phyloP scores from a whole-genome alignment of 345 rosid species.

The Heritiera fomes region DNA sequence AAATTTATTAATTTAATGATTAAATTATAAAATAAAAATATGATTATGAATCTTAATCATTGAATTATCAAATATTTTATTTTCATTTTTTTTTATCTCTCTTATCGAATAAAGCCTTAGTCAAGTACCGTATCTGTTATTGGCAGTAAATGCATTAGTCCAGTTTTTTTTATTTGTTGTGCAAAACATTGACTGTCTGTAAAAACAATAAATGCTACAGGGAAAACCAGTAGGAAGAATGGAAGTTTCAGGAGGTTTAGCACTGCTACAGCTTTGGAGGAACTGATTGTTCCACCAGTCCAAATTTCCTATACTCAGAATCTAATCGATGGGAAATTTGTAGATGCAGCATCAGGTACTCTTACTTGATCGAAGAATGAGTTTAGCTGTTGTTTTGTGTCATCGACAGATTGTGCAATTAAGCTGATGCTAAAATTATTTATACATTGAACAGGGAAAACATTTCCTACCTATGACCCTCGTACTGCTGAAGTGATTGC shows the following conservation, averaged over 20 bases:
- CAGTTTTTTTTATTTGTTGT: too few species aligned
- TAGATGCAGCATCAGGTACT: constrained; percentile 87
- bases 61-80: too few species aligned
- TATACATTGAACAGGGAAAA: constrained; percentile 45
- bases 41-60: too few species aligned
- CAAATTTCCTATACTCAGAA: constrained; percentile 65
- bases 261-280: constrained; percentile 64
- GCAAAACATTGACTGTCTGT: background rate
- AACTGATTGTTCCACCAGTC: constrained; percentile 65
- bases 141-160: too few species aligned
- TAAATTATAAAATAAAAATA: too few species aligned
- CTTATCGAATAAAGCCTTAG: too few species aligned
- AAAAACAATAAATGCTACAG: constrained; percentile 35
- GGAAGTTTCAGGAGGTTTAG: constrained; percentile 48
- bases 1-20: too few species aligned
- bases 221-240: constrained; percentile 35
- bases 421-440: constrained; percentile 8
- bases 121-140: too few species aligned
- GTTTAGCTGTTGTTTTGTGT: background rate
- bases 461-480: constrained; percentile 66
- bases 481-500: constrained; percentile 71
- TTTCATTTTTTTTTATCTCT: too few species aligned
- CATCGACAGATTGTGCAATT: background rate
- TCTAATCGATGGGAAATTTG: constrained; percentile 78
- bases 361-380: background rate